Evolutionary conservation across 2,329 filamentous ascomycete genomes (phyloP), one percentile per base, ranked within the genome.

Genomic region (Apiospora rasikravindrae): DNA sequence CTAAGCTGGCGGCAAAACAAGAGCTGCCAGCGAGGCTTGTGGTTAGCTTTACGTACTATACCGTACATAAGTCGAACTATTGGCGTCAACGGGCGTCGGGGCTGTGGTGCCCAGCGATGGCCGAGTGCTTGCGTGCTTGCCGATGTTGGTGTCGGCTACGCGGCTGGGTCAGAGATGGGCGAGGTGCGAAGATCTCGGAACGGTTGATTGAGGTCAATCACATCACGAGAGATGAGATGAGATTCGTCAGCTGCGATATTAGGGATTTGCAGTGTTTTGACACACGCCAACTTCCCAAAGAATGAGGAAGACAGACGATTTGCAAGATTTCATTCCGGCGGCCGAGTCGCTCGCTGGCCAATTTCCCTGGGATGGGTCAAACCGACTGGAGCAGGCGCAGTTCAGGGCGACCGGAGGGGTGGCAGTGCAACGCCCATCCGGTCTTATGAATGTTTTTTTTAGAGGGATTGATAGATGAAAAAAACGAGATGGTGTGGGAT

Each of bases 291-390:
- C 33, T 37, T 37, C 33, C 33, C 33, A 37, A 37, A 40, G 57
- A 64, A 64, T 64, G 29, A 40, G 29, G 16, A 29, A 8, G 29
- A n/a, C 7, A 8, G 29, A n/a, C 7, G 29, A 6, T 22, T 22
- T 19, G 53, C 26, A 33, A 42, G 53, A 22, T 22, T 61, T 64
- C 33, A n/a, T 37, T 22, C 53, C 53, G 53, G 24, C 57, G 57
- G 40, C 66, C 66, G 66, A 47, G 26, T 49, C 67, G 67, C 45
- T 69, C 67, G 67, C 45, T 42, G 44, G 42, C 47, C 68, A 69
- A 69, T 69, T 53, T 69, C 68, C 67, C 68, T 42, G 45, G 67
- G 33, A 73, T 73, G 71, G 71, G 69, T 69, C 71, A 69, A 69
- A 69, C 67, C 67, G 71, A 57, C 69, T 69, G 71, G 71, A 64